Evolutionary conservation across 2,329 filamentous ascomycete species (phyloP), one percentile per base, ranked within the genome.

Genomic region (Pseudopyrenochaeta lycopersici): DNA sequence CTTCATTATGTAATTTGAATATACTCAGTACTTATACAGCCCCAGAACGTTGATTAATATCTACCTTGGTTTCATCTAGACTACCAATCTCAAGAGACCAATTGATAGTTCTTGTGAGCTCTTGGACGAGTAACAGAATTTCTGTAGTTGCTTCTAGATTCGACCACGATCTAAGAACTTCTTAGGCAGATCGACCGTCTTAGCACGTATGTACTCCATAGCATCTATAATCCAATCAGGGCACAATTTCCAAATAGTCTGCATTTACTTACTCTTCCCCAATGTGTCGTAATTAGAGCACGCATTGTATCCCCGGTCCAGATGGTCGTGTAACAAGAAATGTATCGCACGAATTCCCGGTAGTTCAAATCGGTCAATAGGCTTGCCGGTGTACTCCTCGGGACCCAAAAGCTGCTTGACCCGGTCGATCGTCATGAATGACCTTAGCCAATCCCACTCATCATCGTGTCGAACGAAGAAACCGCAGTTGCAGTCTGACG

Each of bases 251-350:
- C 6, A 14, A 30, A 18, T n/a, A n/a, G 5, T 32, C 2, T n/a
- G 6, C 6, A 2, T 15, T 11, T 3, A 43, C 52, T 51, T 47
- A 55, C 46, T 63, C 71, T 81, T 81, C 0, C 77, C 79, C 6
- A 81, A 66, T 1, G 73, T 74, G 58, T 81, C 79, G 30, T 79
- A 77, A 1, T 70, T 68, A 43, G 67, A 69, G 14, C 72, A 76
- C 0, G 74, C 73, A 29, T 74, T 74, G 51, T 75, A 77, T 0
- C 77, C 77, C 0, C 77, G 68, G 32, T 79, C 77, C 5, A 81
- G 63, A 54, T 80, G 78, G 59, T 80, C 79, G 38, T 79, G 68
- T 15, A 82, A 56, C 14, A 80, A 56, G 54, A 77, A 77, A 50
- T 77, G 75, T 21, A 77, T 73, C 2, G 74, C 73, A 32, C 35